These are phyloP conservation scores for Blastosporella zonata DNA, from an alignment of 1,284 basidiomycete species.

Conservation along the genomic window DNA sequence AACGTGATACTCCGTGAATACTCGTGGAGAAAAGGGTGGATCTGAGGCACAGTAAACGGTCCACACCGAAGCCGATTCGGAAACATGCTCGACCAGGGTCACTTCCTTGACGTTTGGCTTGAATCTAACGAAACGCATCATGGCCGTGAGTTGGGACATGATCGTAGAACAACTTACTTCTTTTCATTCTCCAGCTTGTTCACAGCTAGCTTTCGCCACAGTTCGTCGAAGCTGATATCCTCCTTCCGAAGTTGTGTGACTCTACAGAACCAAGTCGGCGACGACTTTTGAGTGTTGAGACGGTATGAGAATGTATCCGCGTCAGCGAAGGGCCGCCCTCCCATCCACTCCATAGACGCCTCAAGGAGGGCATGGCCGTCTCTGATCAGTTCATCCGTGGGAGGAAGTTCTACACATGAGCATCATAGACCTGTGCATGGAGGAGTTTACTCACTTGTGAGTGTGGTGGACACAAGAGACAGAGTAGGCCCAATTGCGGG, in stretches of 20 bases:
- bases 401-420: constrained; percentile 12
- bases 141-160: not conserved
- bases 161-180: constrained; percentile 17
- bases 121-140: constrained; percentile 16
- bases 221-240: constrained; percentile 23
- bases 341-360: constrained; percentile 23
- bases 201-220: constrained; percentile 26
- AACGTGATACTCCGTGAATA: constrained; percentile 25
- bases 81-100: constrained; percentile 25
- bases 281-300: not conserved
- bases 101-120: constrained; percentile 24
- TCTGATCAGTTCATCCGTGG: constrained; percentile 21
- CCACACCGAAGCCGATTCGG: constrained; percentile 28
- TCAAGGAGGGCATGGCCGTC: constrained; percentile 22
- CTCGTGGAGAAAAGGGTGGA: constrained; percentile 27
- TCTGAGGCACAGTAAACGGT: constrained; percentile 22
- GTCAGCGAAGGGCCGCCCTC: constrained; percentile 16
- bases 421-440: not conserved
- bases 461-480: constrained; percentile 5
- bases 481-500: constrained; percentile 19
- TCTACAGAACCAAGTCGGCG: constrained; percentile 23
- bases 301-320: constrained; percentile 17
- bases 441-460: constrained; percentile 8
- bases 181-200: constrained; percentile 24
- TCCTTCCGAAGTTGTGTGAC: constrained; percentile 18